Base-by-base conservation (phyloP, 1,139 yeast genomes). In the Taiozyma sp. region DNA sequence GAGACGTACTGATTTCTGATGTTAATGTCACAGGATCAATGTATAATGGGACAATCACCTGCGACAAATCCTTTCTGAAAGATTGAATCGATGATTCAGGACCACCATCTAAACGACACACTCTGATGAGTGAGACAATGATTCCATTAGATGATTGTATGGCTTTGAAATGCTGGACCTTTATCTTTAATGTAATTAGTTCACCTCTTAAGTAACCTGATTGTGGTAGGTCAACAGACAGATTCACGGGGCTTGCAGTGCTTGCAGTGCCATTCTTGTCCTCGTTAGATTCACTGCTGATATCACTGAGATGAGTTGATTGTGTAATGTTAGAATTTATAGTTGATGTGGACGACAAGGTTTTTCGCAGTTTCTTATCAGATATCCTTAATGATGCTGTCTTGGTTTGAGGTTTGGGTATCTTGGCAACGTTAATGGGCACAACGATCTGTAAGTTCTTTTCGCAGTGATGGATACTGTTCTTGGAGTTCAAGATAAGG, bases 151-250 rank as follows among this genome's bases (percentile, higher is more conserved):
- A 69, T 56, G 85, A 86, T 60, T 84, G 83, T 37, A 88, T 75
- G 49, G 81, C 79, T 63, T 85, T 84, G 56, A 86, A 79, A 65
- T 89, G 96, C 48, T 79, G 75, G 29, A 89, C 72, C 35, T 75
- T 70, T 43, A 90, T 70, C 56, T 81, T 83, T 16, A 90, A 77
- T 0, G 95, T 95, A 0, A 89, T 80, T 2, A 76, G 65, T 63
- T 90, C 97, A 26, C 96, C 96, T 42, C 90, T 73, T 2, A 88
- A 69, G 62, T 76, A 89, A 0, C 97, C 97, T 43, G 85, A 72
- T 47, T 78, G 77, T 1, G 90, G 82, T 3, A 85, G 67, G 37
- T 79, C 80, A 40, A 88, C 77, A 3, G 79, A 67, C 13, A 88
- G 76, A 52, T 73, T 77, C 24, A 84, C 81, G 11, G 56, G 46